Conservation (phyloP, 768 basidiomycete species). For the Gymnopilus dilepis region DNA sequence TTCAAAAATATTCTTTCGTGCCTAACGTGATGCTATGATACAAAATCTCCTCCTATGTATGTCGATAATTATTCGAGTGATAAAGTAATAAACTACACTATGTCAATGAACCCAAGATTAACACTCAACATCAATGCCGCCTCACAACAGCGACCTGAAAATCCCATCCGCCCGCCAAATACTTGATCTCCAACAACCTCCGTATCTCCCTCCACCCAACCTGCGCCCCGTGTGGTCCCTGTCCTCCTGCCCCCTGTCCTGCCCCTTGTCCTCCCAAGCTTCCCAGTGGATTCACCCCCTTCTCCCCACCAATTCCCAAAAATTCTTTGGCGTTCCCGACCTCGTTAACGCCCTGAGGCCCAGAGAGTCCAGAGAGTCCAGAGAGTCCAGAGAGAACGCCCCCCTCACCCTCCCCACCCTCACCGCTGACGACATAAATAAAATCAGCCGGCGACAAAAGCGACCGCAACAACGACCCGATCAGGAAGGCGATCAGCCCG, state of each 20-base stretch:
- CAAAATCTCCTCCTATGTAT: neutral
- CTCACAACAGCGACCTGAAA: conserved; percentile 86
- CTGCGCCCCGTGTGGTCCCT: no score
- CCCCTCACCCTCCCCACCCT: conserved; percentile 44
- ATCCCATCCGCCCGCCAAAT: conserved; percentile 85
- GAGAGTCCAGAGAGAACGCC: conserved; percentile 28
- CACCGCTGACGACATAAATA: conserved; percentile 65
- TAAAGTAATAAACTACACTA: neutral
- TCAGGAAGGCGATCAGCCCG: conserved; percentile 86
- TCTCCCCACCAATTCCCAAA: no score
- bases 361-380: no score
- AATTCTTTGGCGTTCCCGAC: no score
- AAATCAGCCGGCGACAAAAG: conserved; percentile 91
- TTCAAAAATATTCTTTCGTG: no score
- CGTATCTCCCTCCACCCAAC: conserved; percentile 86
- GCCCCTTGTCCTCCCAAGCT: conserved; percentile 44
- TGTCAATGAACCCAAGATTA: neutral
- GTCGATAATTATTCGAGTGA: neutral
- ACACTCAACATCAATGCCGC: conserved; percentile 54
- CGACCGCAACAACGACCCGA: conserved; percentile 89
- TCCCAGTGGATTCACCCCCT: conserved; percentile 36
- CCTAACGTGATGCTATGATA: neutral
- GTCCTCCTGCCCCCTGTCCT: conserved; percentile 22
- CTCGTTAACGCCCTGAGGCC: no score
- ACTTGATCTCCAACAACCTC: conserved; percentile 81